phyloP scores from a whole-genome alignment of 495 filamentous ascomycete species.

The Xylaria palmicola region DNA sequence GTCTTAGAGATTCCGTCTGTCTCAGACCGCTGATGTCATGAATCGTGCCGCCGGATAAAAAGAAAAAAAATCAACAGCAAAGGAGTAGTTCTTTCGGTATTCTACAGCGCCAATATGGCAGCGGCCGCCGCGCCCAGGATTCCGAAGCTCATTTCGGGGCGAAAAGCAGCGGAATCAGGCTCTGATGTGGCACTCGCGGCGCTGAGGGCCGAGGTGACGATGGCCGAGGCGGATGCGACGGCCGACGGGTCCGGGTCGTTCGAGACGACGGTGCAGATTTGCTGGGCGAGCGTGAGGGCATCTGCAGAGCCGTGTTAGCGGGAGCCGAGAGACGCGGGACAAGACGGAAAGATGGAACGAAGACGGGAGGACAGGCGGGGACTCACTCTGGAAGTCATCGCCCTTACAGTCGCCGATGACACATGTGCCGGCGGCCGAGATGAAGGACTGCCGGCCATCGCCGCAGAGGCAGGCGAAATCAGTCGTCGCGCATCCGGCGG shows the following conservation, averaged over 20 bases:
- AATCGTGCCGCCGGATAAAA: neutral
- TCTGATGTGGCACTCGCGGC: slow-evolving; percentile 20
- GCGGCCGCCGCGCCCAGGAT: slow-evolving; percentile 25
- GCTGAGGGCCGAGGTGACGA: slow-evolving; percentile 25
- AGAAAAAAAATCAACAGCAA: neutral
- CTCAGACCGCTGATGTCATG: too few relatives aligned
- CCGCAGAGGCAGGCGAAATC: slow-evolving; percentile 31
- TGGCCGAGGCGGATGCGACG: slow-evolving; percentile 27
- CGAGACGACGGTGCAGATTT: slow-evolving; percentile 27
- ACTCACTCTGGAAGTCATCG: slow-evolving; percentile 26
- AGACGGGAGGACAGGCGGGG: too few relatives aligned
- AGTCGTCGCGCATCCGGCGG: slow-evolving; percentile 22
- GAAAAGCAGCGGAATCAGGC: slow-evolving; percentile 19
- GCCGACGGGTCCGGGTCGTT: slow-evolving; percentile 27
- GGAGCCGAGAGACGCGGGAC: neutral
- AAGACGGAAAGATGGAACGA: neutral
- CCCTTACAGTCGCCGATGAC: slow-evolving; percentile 19
- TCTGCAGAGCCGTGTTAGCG: slow-evolving; percentile 23
- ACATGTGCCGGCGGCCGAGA: slow-evolving; percentile 20
- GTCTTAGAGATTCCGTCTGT: too few relatives aligned
- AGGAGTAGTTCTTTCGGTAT: neutral
- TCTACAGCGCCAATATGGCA: slow-evolving; percentile 10
- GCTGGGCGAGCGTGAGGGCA: slow-evolving; percentile 16
- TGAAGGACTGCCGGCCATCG: slow-evolving; percentile 13
- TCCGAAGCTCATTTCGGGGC: slow-evolving; percentile 25